phyloP scores from a whole-genome alignment of 345 rosid species.

The Eucalyptus pauciflora region DNA sequence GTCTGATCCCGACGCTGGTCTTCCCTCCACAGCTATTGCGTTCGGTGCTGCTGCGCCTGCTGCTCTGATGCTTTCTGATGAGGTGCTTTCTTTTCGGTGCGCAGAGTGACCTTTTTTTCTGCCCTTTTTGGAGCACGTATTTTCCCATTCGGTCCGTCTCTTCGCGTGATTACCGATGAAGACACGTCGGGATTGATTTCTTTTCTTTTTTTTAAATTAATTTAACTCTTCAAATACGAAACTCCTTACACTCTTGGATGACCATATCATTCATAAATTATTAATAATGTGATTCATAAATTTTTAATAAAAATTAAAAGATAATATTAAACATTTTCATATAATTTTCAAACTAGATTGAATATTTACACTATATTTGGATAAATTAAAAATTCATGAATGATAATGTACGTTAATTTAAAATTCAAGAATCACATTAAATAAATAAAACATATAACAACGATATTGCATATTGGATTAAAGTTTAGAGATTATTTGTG shows the following conservation, averaged over 20 bases:
- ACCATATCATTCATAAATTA: too few relatives aligned
- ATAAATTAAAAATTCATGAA: too few relatives aligned
- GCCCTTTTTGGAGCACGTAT: neutral
- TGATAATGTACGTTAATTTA: accelerated
- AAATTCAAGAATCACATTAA: accelerated
- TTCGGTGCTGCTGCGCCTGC: neutral
- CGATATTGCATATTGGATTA: accelerated
- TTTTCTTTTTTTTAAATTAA: neutral
- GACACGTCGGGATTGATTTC: neutral
- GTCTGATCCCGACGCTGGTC: neutral
- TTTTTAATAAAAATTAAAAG: too few relatives aligned
- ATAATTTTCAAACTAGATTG: accelerated
- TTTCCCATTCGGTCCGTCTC: neutral
- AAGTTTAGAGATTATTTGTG: accelerated
- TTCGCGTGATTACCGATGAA: neutral
- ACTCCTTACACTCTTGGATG: neutral
- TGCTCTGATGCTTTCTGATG: neutral
- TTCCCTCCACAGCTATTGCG: neutral
- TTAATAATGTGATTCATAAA: accelerated
- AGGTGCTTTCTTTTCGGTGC: neutral
- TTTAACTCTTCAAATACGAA: neutral
- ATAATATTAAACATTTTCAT: accelerated
- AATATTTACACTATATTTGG: too few relatives aligned
- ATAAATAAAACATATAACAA: too few relatives aligned
- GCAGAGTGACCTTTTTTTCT: neutral